These are phyloP conservation scores for Myriangium duriaei DNA, from an alignment of 2,329 filamentous ascomycete genomes.

Conservation along the genomic window DNA sequence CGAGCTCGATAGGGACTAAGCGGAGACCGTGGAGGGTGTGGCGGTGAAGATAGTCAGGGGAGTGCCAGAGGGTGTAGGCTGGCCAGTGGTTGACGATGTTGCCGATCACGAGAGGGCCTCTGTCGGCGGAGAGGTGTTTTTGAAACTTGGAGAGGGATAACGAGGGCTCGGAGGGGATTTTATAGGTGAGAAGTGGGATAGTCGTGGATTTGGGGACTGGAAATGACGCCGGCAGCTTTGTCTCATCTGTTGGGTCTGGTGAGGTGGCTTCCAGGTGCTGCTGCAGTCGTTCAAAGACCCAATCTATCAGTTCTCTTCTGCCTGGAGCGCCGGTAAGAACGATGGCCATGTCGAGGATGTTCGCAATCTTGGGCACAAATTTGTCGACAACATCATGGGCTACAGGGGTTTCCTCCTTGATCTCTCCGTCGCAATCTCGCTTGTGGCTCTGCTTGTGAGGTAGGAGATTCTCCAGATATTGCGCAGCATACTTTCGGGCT, in stretches of 20 bases:
- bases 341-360: slow-evolving; percentile 59
- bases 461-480: not conserved
- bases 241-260: not conserved
- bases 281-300: slow-evolving; percentile 41
- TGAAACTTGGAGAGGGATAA: slow-evolving; percentile 20
- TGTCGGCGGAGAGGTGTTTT: slow-evolving; percentile 15
- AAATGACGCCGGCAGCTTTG: slow-evolving; percentile 1
- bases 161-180: slow-evolving; percentile 5
- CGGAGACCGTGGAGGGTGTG: slow-evolving; percentile 64
- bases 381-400: not conserved
- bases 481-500: slow-evolving; percentile 29
- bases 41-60: slow-evolving; percentile 59
- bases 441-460: slow-evolving; percentile 6
- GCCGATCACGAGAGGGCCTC: slow-evolving; percentile 55
- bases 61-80: slow-evolving; percentile 59
- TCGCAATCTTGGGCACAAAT: slow-evolving; percentile 16
- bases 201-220: not conserved
- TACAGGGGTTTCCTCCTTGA: slow-evolving; percentile 10
- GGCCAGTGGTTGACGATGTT: slow-evolving; percentile 61
- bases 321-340: slow-evolving; percentile 58
- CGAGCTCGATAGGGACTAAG: slow-evolving; percentile 70
- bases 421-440: slow-evolving; percentile 14
- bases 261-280: slow-evolving; percentile 14
- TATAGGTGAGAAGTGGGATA: not conserved
- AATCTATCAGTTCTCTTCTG: slow-evolving; percentile 34